These are phyloP conservation scores for Citrus trifoliata DNA, from an alignment of 345 rosid genomes.

Conservation along the genomic window DNA sequence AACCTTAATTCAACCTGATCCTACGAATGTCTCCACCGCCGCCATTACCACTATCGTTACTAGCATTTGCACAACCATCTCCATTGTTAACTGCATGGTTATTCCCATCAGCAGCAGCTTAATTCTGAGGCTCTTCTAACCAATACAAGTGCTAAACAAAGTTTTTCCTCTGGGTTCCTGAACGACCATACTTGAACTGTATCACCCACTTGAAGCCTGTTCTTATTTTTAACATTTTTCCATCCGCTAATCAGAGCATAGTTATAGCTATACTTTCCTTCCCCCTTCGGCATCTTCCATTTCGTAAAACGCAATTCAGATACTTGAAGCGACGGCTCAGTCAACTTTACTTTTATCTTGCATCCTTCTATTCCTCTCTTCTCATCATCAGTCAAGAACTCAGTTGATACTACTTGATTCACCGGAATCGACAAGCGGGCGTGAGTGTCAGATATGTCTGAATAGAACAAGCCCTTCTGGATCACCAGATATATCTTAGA, in stretches of 20 bases:
- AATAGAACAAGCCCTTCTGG: neutral
- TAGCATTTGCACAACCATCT: neutral
- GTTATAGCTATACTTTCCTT: neutral
- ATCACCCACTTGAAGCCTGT: neutral
- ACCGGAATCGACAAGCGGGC: neutral
- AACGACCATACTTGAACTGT: constrained; percentile 6
- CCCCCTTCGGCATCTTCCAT: neutral
- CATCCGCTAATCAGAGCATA: neutral
- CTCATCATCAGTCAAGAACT: neutral
- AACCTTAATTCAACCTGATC: neutral
- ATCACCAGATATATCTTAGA: neutral
- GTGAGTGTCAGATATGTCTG: neutral
- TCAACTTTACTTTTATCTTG: neutral
- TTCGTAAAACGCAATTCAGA: neutral
- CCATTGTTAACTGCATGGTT: neutral
- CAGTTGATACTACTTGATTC: neutral
- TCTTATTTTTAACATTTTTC: neutral
- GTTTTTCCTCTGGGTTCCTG: neutral
- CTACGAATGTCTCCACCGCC: neutral
- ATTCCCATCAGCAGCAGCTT: neutral
- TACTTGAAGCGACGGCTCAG: neutral
- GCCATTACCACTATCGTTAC: neutral
- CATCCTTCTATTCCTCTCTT: too few relatives aligned
- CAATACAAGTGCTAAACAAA: neutral
- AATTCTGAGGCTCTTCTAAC: neutral